These are phyloP conservation scores for Akanthomyces dipterigenus DNA, from an alignment of 2,329 filamentous ascomycete genomes.

Conservation along the genomic window DNA sequence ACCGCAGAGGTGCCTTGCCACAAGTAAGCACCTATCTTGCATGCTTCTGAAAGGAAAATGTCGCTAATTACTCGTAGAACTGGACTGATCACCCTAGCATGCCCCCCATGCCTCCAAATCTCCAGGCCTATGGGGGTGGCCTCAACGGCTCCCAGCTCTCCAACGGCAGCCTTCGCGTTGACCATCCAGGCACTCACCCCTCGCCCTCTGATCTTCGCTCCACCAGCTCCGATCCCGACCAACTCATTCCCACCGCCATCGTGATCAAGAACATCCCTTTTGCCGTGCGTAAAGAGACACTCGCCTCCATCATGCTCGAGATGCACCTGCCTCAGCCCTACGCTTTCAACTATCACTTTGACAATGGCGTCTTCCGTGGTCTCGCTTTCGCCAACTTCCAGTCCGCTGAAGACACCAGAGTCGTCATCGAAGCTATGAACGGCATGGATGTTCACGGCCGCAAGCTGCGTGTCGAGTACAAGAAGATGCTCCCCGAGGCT, in stretches of 20 bases:
- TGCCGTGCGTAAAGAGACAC: conserved; percentile 92
- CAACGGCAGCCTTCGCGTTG: conserved; percentile 37
- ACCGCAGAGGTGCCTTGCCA: conserved; percentile 58
- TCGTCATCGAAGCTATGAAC: conserved; percentile 90
- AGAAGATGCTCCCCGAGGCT: conserved; percentile 96
- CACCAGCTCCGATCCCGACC: conserved; percentile 56
- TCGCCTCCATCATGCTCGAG: conserved; percentile 89
- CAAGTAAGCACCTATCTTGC: conserved; percentile 49
- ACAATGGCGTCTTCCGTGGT: conserved; percentile 93
- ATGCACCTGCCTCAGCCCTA: conserved; percentile 91
- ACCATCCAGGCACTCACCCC: conserved; percentile 33
- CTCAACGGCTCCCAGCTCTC: conserved; percentile 31
- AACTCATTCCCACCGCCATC: conserved; percentile 95
- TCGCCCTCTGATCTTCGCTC: conserved; percentile 35
- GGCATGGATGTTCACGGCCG: conserved; percentile 91
- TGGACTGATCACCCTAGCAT: conserved; percentile 44
- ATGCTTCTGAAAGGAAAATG: neutral
- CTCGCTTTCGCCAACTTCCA: conserved; percentile 98
- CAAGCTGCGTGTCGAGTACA: conserved; percentile 95
- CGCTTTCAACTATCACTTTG: conserved; percentile 99
- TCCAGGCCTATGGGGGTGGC: conserved; percentile 29
- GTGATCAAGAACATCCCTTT: conserved; percentile 99
- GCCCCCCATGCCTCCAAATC: conserved; percentile 31
- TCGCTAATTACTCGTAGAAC: conserved; percentile 28
- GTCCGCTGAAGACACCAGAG: conserved; percentile 84